Evolutionary conservation across 441 rosid species (phyloP).

Genomic region (Populus hybrid): DNA sequence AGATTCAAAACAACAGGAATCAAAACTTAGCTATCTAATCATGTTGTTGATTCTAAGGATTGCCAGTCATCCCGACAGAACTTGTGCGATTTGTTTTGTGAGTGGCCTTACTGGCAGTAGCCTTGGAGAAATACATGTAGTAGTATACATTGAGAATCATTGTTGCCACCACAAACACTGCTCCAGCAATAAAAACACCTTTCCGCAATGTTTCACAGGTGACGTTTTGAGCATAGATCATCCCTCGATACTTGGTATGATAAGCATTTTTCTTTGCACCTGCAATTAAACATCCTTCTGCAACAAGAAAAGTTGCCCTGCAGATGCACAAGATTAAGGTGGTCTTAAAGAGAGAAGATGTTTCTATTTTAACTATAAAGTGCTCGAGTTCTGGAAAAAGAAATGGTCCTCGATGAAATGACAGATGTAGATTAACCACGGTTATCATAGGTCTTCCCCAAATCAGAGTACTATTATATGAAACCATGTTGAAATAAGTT

Average conservation of each 20-base stretch:
- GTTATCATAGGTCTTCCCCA: background rate
- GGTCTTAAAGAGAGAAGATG: background rate
- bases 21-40: slow-evolving; percentile 22
- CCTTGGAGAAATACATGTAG: slow-evolving; percentile 80
- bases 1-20: slow-evolving; percentile 5
- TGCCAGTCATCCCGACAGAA: slow-evolving; percentile 77
- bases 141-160: slow-evolving; percentile 82
- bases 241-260: slow-evolving; percentile 81
- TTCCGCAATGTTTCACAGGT: slow-evolving; percentile 79
- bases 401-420: background rate
- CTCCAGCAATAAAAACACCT: slow-evolving; percentile 88
- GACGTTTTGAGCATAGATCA: slow-evolving; percentile 65
- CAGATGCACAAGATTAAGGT: background rate
- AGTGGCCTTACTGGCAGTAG: slow-evolving; percentile 45
- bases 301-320: slow-evolving; percentile 78
- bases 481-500: background rate
- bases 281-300: slow-evolving; percentile 86
- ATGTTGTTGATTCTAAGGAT: slow-evolving; percentile 35
- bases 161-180: slow-evolving; percentile 75
- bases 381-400: background rate
- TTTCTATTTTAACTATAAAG: background rate
- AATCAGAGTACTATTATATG: background rate
- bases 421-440: background rate
- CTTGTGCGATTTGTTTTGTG: slow-evolving; percentile 53
- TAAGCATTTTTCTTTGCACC: slow-evolving; percentile 90